Conservation (phyloP, 805 yeast species). For the Naumovozyma dairenensis region DNA sequence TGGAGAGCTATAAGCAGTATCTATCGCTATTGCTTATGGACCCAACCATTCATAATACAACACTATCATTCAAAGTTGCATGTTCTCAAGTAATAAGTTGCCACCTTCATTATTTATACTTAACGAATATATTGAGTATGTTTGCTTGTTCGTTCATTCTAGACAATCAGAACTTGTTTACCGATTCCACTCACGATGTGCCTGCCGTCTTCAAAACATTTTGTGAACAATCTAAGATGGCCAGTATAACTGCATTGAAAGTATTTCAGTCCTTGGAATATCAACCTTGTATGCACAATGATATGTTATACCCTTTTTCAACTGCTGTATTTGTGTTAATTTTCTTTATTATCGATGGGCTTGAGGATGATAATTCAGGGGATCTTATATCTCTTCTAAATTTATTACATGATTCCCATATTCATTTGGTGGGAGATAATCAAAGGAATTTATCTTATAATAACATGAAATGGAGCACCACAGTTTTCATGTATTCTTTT, state of each 20-base stretch:
- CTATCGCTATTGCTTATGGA: slow-evolving; percentile 15
- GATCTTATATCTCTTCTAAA: slow-evolving; percentile 5
- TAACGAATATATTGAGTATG: slow-evolving; percentile 11
- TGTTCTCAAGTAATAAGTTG: slow-evolving; percentile 16
- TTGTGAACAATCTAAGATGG: slow-evolving; percentile 7
- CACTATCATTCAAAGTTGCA: slow-evolving; percentile 12
- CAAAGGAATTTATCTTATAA: slow-evolving; percentile 9
- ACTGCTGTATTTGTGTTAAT: slow-evolving; percentile 9
- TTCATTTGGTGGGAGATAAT: slow-evolving; percentile 6
- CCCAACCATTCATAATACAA: slow-evolving; percentile 11
- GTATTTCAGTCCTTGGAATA: slow-evolving; percentile 13
- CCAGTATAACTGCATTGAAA: slow-evolving; percentile 13
- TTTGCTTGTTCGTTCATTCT: slow-evolving; percentile 16
- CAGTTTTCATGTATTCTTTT: slow-evolving; percentile 18
- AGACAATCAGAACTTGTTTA: slow-evolving; percentile 14
- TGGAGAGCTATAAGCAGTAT: slow-evolving; percentile 16
- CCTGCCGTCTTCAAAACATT: slow-evolving; percentile 8
- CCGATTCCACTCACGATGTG: slow-evolving; percentile 11
- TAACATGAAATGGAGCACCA: slow-evolving; percentile 21
- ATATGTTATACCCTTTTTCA: slow-evolving; percentile 8
- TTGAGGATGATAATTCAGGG: slow-evolving; percentile 3
- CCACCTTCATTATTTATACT: slow-evolving; percentile 17
- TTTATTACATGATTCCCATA: slow-evolving; percentile 4
- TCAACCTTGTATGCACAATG: slow-evolving; percentile 14
- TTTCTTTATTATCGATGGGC: slow-evolving; percentile 5